Evolutionary conservation across 2,329 filamentous ascomycete genomes (phyloP), one percentile per base, ranked within the genome.

Genomic region (Penicillium sp.): DNA sequence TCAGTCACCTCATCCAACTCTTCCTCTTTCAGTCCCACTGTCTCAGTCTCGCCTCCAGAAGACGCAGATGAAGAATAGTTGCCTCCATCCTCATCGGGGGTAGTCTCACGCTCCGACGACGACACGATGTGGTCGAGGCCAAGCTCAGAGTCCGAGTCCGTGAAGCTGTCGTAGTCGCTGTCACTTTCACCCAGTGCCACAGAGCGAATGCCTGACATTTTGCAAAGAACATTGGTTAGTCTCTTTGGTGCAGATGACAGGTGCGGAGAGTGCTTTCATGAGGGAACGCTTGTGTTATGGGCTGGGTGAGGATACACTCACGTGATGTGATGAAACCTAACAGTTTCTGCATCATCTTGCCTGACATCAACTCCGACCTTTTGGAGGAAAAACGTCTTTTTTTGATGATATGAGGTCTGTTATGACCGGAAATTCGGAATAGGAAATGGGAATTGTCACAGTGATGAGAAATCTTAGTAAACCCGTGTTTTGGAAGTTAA

Each of bases 251-350:
- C 31, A 21, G 4, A 50, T 23, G 4, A 50, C 31, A 44, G 31
- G 31, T 7, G 19, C 19, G 31, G 47, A 2, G n/a, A 38, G 17
- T 38, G 29, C 41, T 38, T 35, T 26, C 49, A 26, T 19, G 13
- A 29, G 31, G 19, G 35, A 29, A 55, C 17, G 26, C 19, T 48
- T n/a, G 17, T 23, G 46, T 48, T 48, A 6, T n/a, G 31, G 11
- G 35, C 11, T 15, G 11, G 7, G 48, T 51, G 47, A 41, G 19
- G 15, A 13, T 1, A 11, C 3, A 53, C 66, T 68, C 66, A 68
- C 66, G 66, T 68, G 66, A 68, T n/a, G 31, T n/a, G 3, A 19
- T n/a, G 21, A 58, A 51, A 64, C 66, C 66, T 67, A 68, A 63
- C 29, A 59, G 15, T 48, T 56, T 46, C 26, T 65, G 55, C 46